Evolutionary conservation across 768 basidiomycete genomes (phyloP), one percentile per base, ranked within the genome.

Genomic region (Pilatotrama ljubarskyi): DNA sequence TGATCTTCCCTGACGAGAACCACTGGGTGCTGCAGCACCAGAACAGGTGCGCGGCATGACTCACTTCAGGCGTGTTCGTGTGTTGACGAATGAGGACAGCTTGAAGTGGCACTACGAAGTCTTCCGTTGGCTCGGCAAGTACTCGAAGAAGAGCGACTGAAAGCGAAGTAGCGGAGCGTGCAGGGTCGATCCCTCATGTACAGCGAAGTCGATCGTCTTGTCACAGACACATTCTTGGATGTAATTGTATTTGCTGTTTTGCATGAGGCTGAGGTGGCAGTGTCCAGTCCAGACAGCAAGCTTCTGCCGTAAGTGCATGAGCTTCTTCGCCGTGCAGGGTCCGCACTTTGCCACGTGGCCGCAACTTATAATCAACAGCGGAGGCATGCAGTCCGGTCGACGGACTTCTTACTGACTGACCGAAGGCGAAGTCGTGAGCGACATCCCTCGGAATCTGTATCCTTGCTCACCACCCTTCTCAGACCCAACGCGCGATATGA

Each of bases 101-200:
- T 75, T 96, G 71, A 93, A 94, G 72, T 98, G 96, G 96, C 93
- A 98, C 74, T 79, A 90, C 64, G 96, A 99, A 72, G 89, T 98
- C 13, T 88, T 99, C 76, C 80, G 84, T 60, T 98, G 93, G 93
- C 88, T 97, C 62, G 84, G 88, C 57, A 73, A 84, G 68, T 91
- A 81, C 66, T 78, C 88, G 13, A 86, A 83, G 35, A 64, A 68
- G 38, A 64, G 54, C 25, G 47, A 55, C 2, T 56, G 35, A 51
- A 53, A 56, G 54, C 18, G 6, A 32, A 37, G 10, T 10, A 24
- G 22, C 48, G 20, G 49, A 46, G 36, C 25, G 24, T 5, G 40
- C 41, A 48, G 44, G 49, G 48, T 35, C 17, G 35, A 38, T 41
- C 29, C 13, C 22, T 55, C 44, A 20, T 59, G 58, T 51, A 46